Base-by-base conservation (phyloP, 768 basidiomycete genomes). In the Lactarius hengduanensis region DNA sequence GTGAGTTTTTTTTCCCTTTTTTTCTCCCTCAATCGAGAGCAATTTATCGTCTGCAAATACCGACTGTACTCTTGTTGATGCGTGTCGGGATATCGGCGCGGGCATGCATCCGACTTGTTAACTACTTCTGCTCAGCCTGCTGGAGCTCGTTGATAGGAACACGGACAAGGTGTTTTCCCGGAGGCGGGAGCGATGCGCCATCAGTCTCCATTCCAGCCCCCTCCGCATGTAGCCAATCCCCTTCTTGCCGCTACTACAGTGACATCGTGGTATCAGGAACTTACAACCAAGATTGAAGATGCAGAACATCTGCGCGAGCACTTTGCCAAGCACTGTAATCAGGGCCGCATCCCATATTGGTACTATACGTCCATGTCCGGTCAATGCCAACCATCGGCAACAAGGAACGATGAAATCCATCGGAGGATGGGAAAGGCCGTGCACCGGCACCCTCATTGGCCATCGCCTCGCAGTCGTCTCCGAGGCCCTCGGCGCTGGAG, bases 291-390 rank as follows among this genome's bases (percentile, higher is more conserved):
- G 78, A 64, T 77, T 83, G 57, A 92, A 77, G 61, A 90, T 90
- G 70, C 86, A 82, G 72, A 92, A 92, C 91, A 92, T 92, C 68
- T 91, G 89, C 64, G 85, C 85, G 30, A 91, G 82, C 5, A 92
- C 89, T 73, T 91, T 84, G 11, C 90, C 90, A 68, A 89, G 87
- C 40, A 88, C 90, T 91, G 59, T 22, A 57, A 62, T 43, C 18
- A n/a, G n/a, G n/a, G n/a, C n/a, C n/a, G n/a, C n/a, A n/a, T n/a
- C n/a, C n/a, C n/a, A n/a, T n/a, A n/a, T n/a, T n/a, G 3, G 28
- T 10, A n/a, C 20, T 8, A 9, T 18, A 15, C 38, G 15, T 40
- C 38, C 38, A 15, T 15, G 13, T 11, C 36, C 38, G 7, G 7
- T 16, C 40, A 41, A 41, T 15, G 16, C 16, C 40, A 10, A 45